Conservation (phyloP, 768 basidiomycete genomes). For the Albatrellus ellisii region DNA sequence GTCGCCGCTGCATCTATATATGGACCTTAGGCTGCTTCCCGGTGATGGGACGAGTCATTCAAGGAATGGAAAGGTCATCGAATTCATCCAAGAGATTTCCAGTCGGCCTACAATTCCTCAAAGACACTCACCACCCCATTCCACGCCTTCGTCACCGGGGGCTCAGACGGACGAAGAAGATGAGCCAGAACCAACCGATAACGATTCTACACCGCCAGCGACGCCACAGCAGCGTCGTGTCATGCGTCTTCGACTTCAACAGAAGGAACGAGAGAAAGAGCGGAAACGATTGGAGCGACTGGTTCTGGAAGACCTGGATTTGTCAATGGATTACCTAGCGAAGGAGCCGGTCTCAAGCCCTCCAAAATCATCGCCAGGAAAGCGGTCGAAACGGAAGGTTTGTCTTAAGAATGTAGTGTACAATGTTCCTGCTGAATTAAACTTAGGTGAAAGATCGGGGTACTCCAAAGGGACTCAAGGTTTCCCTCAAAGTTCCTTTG, state of each 20-base stretch:
- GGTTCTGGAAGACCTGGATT: slow-evolving; percentile 46
- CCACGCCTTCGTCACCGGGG: slow-evolving; percentile 11
- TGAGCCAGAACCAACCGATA: slow-evolving; percentile 26
- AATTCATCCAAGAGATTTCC: neutral
- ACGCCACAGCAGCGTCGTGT: slow-evolving; percentile 3
- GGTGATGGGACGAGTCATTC: neutral
- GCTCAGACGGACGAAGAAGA: slow-evolving; percentile 17
- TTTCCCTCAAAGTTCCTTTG: slow-evolving; percentile 35
- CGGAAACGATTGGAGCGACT: slow-evolving; percentile 34
- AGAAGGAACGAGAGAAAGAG: slow-evolving; percentile 19
- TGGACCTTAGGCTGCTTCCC: neutral
- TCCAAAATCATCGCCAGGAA: neutral
- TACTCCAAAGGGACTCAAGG: too few species aligned
- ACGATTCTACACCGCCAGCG: slow-evolving; percentile 22
- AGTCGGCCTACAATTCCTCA: too few species aligned
- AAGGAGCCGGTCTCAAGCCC: slow-evolving; percentile 1
- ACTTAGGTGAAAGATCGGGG: neutral
- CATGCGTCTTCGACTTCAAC: slow-evolving; percentile 2
- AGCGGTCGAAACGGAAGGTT: neutral
- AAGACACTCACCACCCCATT: neutral
- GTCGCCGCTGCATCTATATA: neutral
- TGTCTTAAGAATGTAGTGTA: neutral
- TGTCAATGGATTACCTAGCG: slow-evolving; percentile 32
- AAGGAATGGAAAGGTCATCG: neutral
- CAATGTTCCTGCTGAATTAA: neutral